Conservation (phyloP, 495 filamentous ascomycete genomes). For the Eremomyces bilateralis region DNA sequence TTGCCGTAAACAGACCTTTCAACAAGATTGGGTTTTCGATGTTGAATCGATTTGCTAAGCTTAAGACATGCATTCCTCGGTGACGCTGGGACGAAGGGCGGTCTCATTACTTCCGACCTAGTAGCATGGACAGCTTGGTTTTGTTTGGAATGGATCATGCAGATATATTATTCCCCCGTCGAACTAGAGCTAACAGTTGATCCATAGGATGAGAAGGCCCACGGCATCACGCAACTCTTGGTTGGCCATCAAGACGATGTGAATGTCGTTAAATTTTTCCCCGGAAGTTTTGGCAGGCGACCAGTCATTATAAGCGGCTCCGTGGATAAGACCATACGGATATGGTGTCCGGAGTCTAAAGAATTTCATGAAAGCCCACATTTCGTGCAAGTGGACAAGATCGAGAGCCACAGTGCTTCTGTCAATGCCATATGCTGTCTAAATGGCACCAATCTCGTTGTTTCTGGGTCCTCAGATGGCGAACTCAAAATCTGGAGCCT, state of each 20-base stretch:
- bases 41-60: no score
- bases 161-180: no score
- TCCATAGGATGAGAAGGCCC: constrained; percentile 24
- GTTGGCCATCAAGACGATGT: constrained; percentile 64
- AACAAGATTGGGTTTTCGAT: no score
- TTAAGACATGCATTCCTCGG: no score
- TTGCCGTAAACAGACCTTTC: background rate
- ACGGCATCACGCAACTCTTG: constrained; percentile 48
- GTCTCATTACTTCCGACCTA: no score
- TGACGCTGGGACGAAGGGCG: no score
- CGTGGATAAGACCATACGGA: constrained; percentile 52
- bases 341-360: constrained; percentile 33
- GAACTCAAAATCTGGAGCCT: constrained; percentile 60
- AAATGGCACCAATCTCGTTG: constrained; percentile 32
- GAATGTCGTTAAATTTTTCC: constrained; percentile 64
- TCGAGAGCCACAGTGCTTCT: constrained; percentile 43
- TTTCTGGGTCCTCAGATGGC: constrained; percentile 60
- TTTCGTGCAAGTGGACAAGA: constrained; percentile 26
- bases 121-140: no score
- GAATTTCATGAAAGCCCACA: constrained; percentile 3
- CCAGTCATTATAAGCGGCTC: constrained; percentile 56
- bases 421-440: constrained; percentile 58
- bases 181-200: constrained; percentile 12
- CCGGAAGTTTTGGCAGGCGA: constrained; percentile 22
- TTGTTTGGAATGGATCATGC: no score